Evolutionary conservation across 2,329 filamentous ascomycete species (phyloP), one percentile per base, ranked within the genome.

Genomic region (Xylaria sp.): DNA sequence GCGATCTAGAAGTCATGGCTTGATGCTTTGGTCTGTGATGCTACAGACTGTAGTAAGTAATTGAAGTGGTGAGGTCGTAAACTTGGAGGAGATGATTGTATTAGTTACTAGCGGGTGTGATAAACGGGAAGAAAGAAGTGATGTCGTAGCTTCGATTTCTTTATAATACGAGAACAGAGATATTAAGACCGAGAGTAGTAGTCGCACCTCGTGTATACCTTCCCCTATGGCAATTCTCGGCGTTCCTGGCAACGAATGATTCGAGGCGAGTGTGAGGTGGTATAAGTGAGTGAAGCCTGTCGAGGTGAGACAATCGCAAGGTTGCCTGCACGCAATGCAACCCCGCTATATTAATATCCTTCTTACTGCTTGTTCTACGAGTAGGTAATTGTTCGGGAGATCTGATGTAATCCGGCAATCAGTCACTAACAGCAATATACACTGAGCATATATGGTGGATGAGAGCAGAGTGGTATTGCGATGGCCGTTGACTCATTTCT

Each of bases 1-100:
- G 2, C 37, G 59, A 49, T 46, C 57, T 60, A 10, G 59, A 42
- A 57, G 57, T 54, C 61, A 64, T 65, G 8, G 16, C 58, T 62
- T 39, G 6, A 23, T n/a, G 49, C 5, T 51, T 16, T 7, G 23
- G 0, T 34, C 6, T 35, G 37, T 11, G 13, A 18, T 16, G 8
- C 1, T 6, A 44, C 6, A 18, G 23, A 30, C 0, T 30, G 23
- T 30, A 30, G 23, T n/a, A n/a, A n/a, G n/a, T 5, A 5, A 5
- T 5, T 6, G 23, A 30, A 5, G 37, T 16, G 23, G 30, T 37
- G 3, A 35, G 6, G 48, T 19, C 3, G 23, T 8, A 0, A 18
- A 18, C 18, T 8, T 16, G 16, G 18, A 39, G 37, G 42, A 48
- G 42, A 9, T 11, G 37, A 35, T 30, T 44, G 11, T 19, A 16